These are phyloP conservation scores for Schizophyllum amplum DNA, from an alignment of 1,284 basidiomycete genomes.

Conservation along the genomic window DNA sequence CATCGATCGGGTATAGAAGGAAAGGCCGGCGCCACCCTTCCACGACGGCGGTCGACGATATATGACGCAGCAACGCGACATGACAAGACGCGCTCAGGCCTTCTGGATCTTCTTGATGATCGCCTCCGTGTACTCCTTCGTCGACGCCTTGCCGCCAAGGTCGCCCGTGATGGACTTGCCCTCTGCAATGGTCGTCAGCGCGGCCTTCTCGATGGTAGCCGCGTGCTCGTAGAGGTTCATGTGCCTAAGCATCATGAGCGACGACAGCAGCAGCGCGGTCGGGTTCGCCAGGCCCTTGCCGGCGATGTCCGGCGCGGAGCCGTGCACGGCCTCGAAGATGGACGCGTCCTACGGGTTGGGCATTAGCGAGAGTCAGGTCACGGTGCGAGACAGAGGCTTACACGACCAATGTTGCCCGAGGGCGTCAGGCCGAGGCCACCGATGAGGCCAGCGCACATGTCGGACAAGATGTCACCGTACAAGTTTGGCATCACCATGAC, in stretches of 20 bases:
- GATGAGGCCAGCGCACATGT: constrained; percentile 99
- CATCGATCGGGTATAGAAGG: not conserved
- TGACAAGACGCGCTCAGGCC: constrained; percentile 25
- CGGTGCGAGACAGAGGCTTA: constrained; percentile 28
- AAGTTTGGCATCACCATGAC: constrained; percentile 99
- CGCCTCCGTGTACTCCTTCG: constrained; percentile 80
- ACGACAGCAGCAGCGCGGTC: constrained; percentile 90
- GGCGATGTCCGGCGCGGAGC: constrained; percentile 82
- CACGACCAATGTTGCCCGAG: constrained; percentile 95
- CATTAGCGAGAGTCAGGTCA: not conserved
- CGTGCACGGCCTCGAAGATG: constrained; percentile 99
- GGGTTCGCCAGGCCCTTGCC: constrained; percentile 97
- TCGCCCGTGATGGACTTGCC: constrained; percentile 91
- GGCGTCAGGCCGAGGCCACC: constrained; percentile 97
- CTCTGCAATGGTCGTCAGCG: constrained; percentile 80
- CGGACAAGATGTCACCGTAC: constrained; percentile 95
- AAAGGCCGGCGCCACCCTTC: no score
- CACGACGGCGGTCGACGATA: not conserved
- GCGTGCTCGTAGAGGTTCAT: constrained; percentile 90
- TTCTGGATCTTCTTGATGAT: constrained; percentile 69
- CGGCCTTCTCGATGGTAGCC: constrained; percentile 87
- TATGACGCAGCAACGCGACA: constrained; percentile 10
- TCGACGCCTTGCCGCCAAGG: constrained; percentile 85
- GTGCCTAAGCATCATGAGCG: constrained; percentile 98
- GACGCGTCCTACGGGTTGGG: constrained; percentile 77